These are phyloP conservation scores for Suillus occidentalis DNA, from an alignment of 768 basidiomycete genomes.

Conservation along the genomic window DNA sequence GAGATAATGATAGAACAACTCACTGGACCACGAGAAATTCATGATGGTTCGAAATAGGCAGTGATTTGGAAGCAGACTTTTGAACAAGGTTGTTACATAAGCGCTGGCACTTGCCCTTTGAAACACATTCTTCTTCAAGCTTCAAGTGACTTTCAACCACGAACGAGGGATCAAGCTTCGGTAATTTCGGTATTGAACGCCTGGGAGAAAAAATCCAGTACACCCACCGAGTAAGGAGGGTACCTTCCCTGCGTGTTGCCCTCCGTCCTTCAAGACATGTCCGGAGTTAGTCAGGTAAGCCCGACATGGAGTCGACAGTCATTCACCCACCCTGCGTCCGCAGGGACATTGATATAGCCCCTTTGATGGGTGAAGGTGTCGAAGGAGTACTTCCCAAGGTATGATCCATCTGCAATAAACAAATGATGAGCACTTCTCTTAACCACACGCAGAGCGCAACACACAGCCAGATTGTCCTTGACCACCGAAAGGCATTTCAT, in stretches of 20 bases:
- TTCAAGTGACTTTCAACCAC: too few species aligned
- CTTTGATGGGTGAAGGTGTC: constrained; percentile 50
- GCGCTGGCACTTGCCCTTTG: too few species aligned
- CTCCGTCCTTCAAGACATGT: constrained; percentile 43
- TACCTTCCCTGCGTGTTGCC: constrained; percentile 50
- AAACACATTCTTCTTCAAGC: too few species aligned
- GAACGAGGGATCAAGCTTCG: background rate
- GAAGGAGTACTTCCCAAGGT: constrained; percentile 48
- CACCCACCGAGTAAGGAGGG: constrained; percentile 51
- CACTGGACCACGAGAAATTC: constrained; percentile 2
- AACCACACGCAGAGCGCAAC: constrained; percentile 17
- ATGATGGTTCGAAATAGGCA: background rate
- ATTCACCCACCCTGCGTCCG: constrained; percentile 38
- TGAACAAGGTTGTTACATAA: too few species aligned
- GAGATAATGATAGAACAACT: background rate
- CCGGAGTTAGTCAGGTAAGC: background rate
- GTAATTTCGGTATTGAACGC: background rate
- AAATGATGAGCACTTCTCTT: background rate
- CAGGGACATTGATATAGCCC: constrained; percentile 47
- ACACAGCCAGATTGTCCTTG: constrained; percentile 59
- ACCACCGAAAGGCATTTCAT: constrained; percentile 47
- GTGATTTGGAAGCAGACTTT: too few species aligned
- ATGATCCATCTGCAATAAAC: constrained; percentile 43
- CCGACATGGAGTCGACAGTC: background rate
- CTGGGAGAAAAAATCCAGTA: constrained; percentile 1